Evolutionary conservation across 1,139 yeast genomes (phyloP).

Genomic region (Scheffersomyces parashehatae): DNA sequence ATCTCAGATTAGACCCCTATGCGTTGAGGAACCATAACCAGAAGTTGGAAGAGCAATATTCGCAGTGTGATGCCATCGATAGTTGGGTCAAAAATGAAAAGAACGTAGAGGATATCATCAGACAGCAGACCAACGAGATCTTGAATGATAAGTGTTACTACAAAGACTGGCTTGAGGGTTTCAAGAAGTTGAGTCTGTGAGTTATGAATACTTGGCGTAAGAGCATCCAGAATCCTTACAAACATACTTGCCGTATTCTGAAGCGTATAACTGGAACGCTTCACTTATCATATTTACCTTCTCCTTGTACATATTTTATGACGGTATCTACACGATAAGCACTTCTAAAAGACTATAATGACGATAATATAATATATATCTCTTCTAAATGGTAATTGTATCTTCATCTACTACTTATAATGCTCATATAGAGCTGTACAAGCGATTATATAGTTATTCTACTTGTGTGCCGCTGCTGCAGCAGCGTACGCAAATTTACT

Average conservation of each 20-base stretch:
- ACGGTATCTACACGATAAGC: no score
- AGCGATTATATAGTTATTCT: constrained; percentile 1
- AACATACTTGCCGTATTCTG: no score
- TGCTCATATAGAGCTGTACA: not conserved
- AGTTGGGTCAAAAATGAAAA: constrained; percentile 41
- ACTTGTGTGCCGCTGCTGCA: constrained; percentile 43
- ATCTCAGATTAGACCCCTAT: constrained; percentile 43
- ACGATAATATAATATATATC: not conserved
- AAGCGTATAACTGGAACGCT: no score
- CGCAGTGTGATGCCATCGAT: constrained; percentile 30
- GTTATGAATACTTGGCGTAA: no score
- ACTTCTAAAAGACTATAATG: not conserved
- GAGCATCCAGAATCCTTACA: no score
- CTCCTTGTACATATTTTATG: no score
- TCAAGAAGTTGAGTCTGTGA: constrained; percentile 7
- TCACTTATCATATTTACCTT: no score
- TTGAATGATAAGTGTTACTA: constrained; percentile 40
- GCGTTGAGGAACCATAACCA: constrained; percentile 31
- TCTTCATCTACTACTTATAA: no score
- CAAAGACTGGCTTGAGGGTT: constrained; percentile 35
- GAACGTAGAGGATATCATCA: constrained; percentile 34
- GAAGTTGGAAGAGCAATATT: constrained; percentile 21
- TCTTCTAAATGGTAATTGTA: not conserved
- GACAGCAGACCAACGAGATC: constrained; percentile 33
- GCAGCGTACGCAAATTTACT: constrained; percentile 49